Percentiles rank a stretch among this genome's conserved stretches.
Conservation (phyloP, 805 yeast species). For the Millerago galiae region DNA sequence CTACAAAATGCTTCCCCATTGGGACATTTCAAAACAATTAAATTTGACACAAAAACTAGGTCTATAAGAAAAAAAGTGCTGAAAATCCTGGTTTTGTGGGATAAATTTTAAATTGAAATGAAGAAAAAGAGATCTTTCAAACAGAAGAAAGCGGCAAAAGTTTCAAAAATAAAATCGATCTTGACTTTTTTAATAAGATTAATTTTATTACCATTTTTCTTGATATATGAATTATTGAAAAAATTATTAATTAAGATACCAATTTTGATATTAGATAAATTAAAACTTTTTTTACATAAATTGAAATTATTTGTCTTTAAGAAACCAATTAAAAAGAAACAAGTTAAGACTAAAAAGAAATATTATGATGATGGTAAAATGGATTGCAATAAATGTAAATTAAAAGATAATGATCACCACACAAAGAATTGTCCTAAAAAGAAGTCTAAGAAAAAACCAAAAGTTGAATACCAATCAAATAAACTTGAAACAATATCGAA, state of each 20-base stretch:
- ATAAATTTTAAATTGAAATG: background rate
- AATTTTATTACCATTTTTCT: slow-evolving; percentile 1
- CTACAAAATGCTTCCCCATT: no score
- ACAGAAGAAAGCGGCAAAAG: background rate
- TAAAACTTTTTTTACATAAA: slow-evolving; percentile 1
- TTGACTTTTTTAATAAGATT: background rate
- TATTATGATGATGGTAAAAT: slow-evolving; percentile 1
- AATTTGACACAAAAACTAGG: no score
- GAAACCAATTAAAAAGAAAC: background rate
- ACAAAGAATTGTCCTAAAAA: background rate
- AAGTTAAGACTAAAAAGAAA: background rate
- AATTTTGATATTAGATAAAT: background rate
- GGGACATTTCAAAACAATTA: no score
- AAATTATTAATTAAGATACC: slow-evolving; percentile 1
- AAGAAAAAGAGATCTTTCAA: slow-evolving; percentile 1
- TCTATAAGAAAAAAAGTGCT: no score
- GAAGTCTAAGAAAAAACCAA: background rate
- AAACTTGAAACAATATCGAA: background rate
- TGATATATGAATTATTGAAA: slow-evolving; percentile 1
- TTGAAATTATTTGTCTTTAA: slow-evolving; percentile 2
- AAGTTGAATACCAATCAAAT: no score
- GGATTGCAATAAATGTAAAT: slow-evolving; percentile 1
- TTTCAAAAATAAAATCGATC: slow-evolving; percentile 1
- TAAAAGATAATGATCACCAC: background rate
- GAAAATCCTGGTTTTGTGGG: no score